Base-by-base conservation (phyloP, 306 rosid genomes). In the Prunus mume region DNA sequence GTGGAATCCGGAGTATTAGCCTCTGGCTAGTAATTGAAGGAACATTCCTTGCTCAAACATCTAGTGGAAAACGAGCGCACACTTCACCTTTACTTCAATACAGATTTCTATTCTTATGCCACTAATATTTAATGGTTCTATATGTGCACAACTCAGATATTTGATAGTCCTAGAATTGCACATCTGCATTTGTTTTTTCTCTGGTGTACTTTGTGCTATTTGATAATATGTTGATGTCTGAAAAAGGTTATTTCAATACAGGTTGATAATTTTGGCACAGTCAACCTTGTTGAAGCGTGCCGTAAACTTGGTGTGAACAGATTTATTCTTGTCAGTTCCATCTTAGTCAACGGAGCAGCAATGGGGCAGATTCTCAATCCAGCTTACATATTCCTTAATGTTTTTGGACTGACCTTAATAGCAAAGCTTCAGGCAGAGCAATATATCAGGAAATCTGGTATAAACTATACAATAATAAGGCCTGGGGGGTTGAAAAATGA, bases 401-500 rank as follows among this genome's bases (percentile, higher is more conserved):
- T 90, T 50, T 92, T 95, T 51, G 98, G 98, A 28, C 96, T 95
- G 85, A 88, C 96, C 74, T 86, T 95, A 69, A 88, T 95, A 14
- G 98, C 98, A 71, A 95, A 95, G 83, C 94, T 95, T 75, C 93
- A 89, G 79, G 98, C 98, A 10, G 98, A 95, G 80, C 82, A 84
- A 43, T 64, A 86, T 81, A 83, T 90, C 64, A 79, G 98, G 81
- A 95, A 89, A 80, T 95, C 98, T 19, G 98, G 98, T 56, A 88
- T 95, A 70, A 83, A 95, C 84, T 92, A 95, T 88, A 95, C 98
- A 32, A 95, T 95, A 46, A 87, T 95, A 76, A 95, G 98, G 88
- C 96, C 97, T 28, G 98, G 97, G 3, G 98, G 98, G 47, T 85
- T 95, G 91, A 89, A 71, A 84, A 95, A 92, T 25, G 98, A 92